A percentile compares a stretch with the other conserved stretches of the same genome.
Conservation (phyloP, 768 basidiomycete species). For the Lanmaoa pseudosensibilis region DNA sequence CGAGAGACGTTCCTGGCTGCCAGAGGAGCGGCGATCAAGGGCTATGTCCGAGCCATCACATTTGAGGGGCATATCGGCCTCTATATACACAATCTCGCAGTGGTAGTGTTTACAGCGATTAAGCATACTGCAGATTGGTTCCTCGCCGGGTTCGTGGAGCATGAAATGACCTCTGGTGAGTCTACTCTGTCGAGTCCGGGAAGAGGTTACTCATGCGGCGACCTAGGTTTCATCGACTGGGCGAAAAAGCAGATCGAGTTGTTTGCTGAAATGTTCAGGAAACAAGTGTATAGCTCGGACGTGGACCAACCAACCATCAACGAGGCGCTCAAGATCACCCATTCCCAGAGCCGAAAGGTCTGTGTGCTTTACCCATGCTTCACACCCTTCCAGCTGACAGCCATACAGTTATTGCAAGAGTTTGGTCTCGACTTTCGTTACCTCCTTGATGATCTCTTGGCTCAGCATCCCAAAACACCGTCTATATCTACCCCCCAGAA, state of each 20-base stretch:
- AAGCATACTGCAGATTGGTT: slow-evolving; percentile 99
- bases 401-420: slow-evolving; percentile 75
- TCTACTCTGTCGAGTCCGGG: slow-evolving; percentile 6
- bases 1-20: slow-evolving; percentile 80
- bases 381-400: background rate
- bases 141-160: slow-evolving; percentile 91
- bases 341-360: slow-evolving; percentile 83
- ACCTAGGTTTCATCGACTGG: slow-evolving; percentile 90
- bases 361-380: slow-evolving; percentile 5
- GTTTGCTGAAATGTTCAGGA: slow-evolving; percentile 82
- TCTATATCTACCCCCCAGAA: slow-evolving; percentile 19
- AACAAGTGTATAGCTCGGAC: slow-evolving; percentile 88
- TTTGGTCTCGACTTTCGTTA: slow-evolving; percentile 93
- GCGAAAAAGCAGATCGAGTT: slow-evolving; percentile 80
- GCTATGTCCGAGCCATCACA: slow-evolving; percentile 79
- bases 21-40: slow-evolving; percentile 69
- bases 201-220: background rate
- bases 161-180: slow-evolving; percentile 89
- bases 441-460: slow-evolving; percentile 75
- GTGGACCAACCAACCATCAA: slow-evolving; percentile 68
- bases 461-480: slow-evolving; percentile 46
- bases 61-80: slow-evolving; percentile 87
- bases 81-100: slow-evolving; percentile 84
- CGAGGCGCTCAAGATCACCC: slow-evolving; percentile 76
- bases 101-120: slow-evolving; percentile 91